Base-by-base conservation (phyloP, 345 rosid species). In the Physaria fendleri region DNA sequence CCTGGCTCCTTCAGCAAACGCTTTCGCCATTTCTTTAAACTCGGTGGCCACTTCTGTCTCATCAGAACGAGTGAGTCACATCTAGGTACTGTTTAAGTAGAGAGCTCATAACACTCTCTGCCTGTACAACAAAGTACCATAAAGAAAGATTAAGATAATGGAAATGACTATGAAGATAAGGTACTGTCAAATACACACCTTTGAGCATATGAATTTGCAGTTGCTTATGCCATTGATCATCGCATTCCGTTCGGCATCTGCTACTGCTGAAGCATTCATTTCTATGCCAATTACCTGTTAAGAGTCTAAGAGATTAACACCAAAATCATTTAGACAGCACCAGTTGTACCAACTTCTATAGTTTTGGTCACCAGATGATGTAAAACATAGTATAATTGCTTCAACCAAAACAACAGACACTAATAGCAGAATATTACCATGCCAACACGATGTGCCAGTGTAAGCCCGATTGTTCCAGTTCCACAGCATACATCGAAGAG, bases 181-280 rank as follows among this genome's bases (percentile, higher is more conserved):
- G n/a, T n/a, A 39, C 17, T 7, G 60, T 47, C 44, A 28, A 23
- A 65, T 49, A 39, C 82, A 56, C 50, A 85, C 99, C 97, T 93
- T 93, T 66, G 84, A 78, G 67, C 95, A 81, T 48, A 87, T 76
- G 77, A 89, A 93, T 74, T 76, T 85, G 81, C 89, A 82, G 77
- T 93, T 89, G 52, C 73, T 83, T 65, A 93, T 81, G 78, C 85
- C 88, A 72, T 93, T 93, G 56, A 85, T 79, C 78, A 82, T 85
- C 41, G 99, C 99, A 69, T 93, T 93, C 43, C 78, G 60, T 44
- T 79, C 77, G 14, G 99, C 99, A 82, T 93, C 97, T 61, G 77
- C 79, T 56, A 93, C 95, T 13, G 99, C 97, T 38, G 99, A 93
- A 47, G 92, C 90, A 71, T 93, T 93, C 96, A 89, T 85, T 79